phyloP scores from a whole-genome alignment of 306 rosid genomes.

The Sindora glabra region DNA sequence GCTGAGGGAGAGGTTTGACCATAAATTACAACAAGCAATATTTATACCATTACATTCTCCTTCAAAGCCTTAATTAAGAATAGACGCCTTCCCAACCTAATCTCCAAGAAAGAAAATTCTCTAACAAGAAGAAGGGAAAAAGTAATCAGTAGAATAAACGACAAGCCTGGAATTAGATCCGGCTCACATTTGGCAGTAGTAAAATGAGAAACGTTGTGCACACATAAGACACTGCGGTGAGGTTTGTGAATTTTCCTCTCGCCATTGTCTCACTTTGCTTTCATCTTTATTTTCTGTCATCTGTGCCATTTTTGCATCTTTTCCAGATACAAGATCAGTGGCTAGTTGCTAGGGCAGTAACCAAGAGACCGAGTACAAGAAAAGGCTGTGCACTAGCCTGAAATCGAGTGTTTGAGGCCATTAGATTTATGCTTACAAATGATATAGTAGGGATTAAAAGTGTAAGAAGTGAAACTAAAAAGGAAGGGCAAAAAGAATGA shows the following conservation, averaged over 20 bases:
- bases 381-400: conserved; percentile 50
- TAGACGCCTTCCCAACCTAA: background rate
- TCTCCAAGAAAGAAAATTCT: background rate
- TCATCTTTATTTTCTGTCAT: background rate
- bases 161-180: no score
- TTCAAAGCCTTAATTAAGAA: background rate
- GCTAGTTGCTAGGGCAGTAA: conserved; percentile 45
- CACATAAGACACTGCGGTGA: background rate
- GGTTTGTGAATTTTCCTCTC: background rate
- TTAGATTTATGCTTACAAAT: background rate
- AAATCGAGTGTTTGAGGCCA: background rate
- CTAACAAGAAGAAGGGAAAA: conserved; percentile 5
- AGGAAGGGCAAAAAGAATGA: background rate
- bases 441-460: background rate
- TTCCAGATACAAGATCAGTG: conserved; percentile 13
- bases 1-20: no score
- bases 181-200: background rate
- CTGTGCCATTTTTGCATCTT: background rate
- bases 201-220: background rate
- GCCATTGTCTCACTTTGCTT: background rate
- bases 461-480: background rate
- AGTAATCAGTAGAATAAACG: background rate
- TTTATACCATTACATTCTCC: conserved; percentile 10
- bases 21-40: background rate
- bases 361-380: conserved; percentile 38